Evolutionary conservation across 495 filamentous ascomycete genomes (phyloP), one percentile per base, ranked within the genome.

Genomic region (Trichoderma virens): DNA sequence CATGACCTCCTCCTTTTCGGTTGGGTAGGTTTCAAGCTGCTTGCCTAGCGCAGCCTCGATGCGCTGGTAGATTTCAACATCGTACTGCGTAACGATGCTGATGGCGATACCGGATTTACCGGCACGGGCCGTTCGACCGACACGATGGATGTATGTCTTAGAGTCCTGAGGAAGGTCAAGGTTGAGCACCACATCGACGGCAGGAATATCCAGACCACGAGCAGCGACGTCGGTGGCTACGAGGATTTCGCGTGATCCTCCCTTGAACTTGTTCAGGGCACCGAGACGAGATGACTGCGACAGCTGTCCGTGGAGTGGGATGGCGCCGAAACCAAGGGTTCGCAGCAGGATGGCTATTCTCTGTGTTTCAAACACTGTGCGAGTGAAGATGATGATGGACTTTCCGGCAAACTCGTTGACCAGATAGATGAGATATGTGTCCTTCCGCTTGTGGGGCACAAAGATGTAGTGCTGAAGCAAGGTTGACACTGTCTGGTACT

Each of bases 161-260:
- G 85, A 88, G 65, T 93, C 90, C 16, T 80, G 79, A 0, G 91
- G 90, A 8, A 96, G 76, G 70, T 97, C 93, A 65, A 85, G 90
- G 73, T 97, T 97, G 62, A 98, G 68, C 3, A 98, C 92, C 0
- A 92, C 75, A 66, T 97, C 93, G 3, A 98, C 94, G 56, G 85
- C 86, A 25, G 93, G 92, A 65, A 98, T 96, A 83, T 98, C 94
- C 8, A 98, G 82, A 79, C 94, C 94, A 69, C 94, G 85, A 9
- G 94, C 91, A 4, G 95, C 94, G 30, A 98, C 92, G 71, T 98
- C 94, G 0, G 93, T 98, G 0, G 93, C 93, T n/a, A 97, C 89
- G 16, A 98, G 84, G 64, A 98, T 93, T 64, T 93, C 83, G 11
- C 92, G 80, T 60, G 78, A 82, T 14, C 88, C 83, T 1, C 86